Percentiles rank a stretch among this genome's conserved stretches.
phyloP scores from a whole-genome alignment of 2,329 filamentous ascomycete genomes.

The Diaporthe sp. region DNA sequence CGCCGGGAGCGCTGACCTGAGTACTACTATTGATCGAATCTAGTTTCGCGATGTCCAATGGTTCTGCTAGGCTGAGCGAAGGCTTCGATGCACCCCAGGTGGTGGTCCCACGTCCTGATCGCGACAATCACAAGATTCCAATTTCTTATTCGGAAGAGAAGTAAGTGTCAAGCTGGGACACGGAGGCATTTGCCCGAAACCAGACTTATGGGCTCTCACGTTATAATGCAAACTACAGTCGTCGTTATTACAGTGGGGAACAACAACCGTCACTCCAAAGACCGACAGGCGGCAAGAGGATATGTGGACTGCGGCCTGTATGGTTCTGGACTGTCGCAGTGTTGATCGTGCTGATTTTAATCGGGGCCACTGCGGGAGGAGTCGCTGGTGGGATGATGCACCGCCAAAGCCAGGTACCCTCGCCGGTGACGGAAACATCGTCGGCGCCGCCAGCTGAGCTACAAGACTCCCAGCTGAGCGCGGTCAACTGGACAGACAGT shows the following conservation, averaged over 20 bases:
- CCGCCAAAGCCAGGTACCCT: not conserved
- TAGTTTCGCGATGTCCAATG: not conserved
- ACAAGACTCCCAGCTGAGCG: not conserved
- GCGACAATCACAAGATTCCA: not conserved
- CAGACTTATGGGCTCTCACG: not conserved
- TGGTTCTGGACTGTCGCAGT: conserved; percentile 11
- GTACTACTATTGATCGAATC: not conserved
- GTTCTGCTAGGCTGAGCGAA: not conserved
- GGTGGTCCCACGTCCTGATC: not conserved
- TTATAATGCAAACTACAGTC: not conserved
- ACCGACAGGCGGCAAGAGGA: not conserved
- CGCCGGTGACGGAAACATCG: not conserved
- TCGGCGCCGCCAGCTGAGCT: not conserved
- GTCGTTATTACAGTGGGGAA: not conserved
- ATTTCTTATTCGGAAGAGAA: not conserved
- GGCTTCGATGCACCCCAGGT: not conserved
- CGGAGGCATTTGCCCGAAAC: not conserved
- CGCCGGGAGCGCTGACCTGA: too few species aligned
- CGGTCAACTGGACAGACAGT: conserved; percentile 24
- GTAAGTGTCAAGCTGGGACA: not conserved
- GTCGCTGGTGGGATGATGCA: not conserved
- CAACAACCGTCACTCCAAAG: not conserved
- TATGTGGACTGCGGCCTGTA: not conserved
- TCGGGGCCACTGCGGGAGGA: not conserved
- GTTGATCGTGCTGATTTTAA: not conserved